Conservation (phyloP, 192 early-diverging fungal species). For the Diversispora epigaea region DNA sequence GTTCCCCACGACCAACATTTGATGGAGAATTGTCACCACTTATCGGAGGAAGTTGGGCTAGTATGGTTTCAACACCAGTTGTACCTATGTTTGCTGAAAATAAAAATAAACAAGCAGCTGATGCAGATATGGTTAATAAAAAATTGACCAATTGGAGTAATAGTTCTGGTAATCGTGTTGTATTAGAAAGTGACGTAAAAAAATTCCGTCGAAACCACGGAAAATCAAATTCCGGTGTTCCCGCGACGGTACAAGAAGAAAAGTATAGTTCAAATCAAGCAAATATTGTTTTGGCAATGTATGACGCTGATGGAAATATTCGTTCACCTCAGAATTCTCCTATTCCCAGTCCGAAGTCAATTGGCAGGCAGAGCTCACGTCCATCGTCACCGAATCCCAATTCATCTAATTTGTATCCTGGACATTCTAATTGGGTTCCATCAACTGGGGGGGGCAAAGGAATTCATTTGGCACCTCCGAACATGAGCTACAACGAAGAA, state of each 20-base stretch:
- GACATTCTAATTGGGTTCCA: conserved; percentile 31
- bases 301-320: conserved; percentile 28
- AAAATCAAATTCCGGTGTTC: conserved; percentile 31
- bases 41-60: conserved; percentile 33
- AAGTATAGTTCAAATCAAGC: conserved; percentile 27
- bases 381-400: conserved; percentile 35
- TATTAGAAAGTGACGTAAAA: conserved; percentile 35
- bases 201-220: conserved; percentile 36
- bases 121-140: conserved; percentile 42
- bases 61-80: conserved; percentile 33
- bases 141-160: conserved; percentile 36
- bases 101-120: conserved; percentile 40
- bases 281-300: conserved; percentile 20
- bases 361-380: conserved; percentile 27
- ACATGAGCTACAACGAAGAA: conserved; percentile 31
- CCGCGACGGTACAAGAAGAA: conserved; percentile 37
- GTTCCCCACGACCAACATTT: conserved; percentile 28
- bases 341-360: conserved; percentile 35
- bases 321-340: conserved; percentile 36
- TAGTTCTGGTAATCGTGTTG: conserved; percentile 31
- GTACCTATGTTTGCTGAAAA: conserved; percentile 34
- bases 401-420: conserved; percentile 43
- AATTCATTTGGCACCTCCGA: conserved; percentile 36
- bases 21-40: conserved; percentile 31
- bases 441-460: conserved; percentile 33